Evolutionary conservation across 2,329 filamentous ascomycete species (phyloP), one percentile per base, ranked within the genome.

Genomic region (Phialophora verrucosa): DNA sequence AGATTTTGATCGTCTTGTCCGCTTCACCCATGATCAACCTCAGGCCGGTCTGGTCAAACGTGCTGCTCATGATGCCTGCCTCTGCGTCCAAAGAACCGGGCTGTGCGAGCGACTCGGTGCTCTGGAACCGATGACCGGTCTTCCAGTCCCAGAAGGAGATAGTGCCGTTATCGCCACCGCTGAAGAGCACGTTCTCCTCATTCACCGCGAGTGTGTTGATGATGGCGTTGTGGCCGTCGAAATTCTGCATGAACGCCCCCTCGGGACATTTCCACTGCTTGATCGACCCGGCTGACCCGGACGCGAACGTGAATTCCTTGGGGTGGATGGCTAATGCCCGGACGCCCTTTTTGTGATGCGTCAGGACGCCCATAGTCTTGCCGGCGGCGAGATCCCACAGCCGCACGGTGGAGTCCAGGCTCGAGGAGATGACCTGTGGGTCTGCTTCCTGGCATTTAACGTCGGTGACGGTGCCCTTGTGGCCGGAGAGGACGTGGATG

Each of bases 121-220:
- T 87, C 79, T 99, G 95, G 82, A 95, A 99, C 56, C 91, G 86
- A 76, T 99, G 88, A 0, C 96, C 95, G 0, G 93, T 91, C 81
- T 98, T 98, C 95, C 95, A 99, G 78, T 99, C 96, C 91, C 93
- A 99, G 83, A 99, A 99, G 72, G 88, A 91, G 83, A 98, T 95
- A 42, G 91, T 96, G 49, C 96, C 95, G 73, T 99, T 97, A 75
- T 99, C 95, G 55, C 90, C 94, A 64, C 95, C 95, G 2, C 93
- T 95, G 79, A 99, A 97, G 66, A 99, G 80, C 17, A 98, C 92
- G 74, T 97, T 95, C 76, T 97, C 92, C 74, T 96, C 91, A 77
- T 99, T 99, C 35, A 95, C 93, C 51, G 92, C 87, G 54, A 99
- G 82, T 0, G 93, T 93, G 80, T 99, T 99, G 82, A 99, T 94